Percentiles rank a stretch among this genome's conserved stretches.
Conservation (phyloP, 306 rosid species). For the Vigna reflexopilosa region DNA sequence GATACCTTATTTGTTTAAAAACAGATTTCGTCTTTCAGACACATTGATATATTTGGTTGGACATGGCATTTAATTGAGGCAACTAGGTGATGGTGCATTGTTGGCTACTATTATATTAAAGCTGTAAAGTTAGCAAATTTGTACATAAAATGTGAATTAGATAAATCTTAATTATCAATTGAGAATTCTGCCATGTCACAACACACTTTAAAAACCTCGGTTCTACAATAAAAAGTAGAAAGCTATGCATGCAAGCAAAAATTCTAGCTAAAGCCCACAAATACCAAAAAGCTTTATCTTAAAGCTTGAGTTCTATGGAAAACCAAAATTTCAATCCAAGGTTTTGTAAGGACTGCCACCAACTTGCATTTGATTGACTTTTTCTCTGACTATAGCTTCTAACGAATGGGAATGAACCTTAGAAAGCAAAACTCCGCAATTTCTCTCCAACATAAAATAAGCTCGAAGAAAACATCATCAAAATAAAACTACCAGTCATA, state of each 20-base stretch:
- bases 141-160: too few relatives aligned
- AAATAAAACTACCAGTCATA: not conserved
- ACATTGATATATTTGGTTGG: conserved; percentile 26
- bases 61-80: conserved; percentile 25
- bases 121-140: too few relatives aligned
- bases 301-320: not conserved
- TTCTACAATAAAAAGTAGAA: not conserved
- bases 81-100: conserved; percentile 31
- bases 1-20: not conserved
- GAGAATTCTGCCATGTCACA: too few relatives aligned
- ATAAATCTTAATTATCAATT: too few relatives aligned
- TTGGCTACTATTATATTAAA: not conserved
- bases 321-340: not conserved
- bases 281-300: not conserved
- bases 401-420: not conserved
- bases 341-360: not conserved
- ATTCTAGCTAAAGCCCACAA: not conserved
- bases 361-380: conserved; percentile 3
- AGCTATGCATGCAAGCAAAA: not conserved
- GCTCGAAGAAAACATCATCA: not conserved
- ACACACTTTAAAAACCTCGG: too few relatives aligned
- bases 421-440: not conserved
- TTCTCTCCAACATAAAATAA: conserved; percentile 4
- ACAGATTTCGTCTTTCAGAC: conserved; percentile 2
- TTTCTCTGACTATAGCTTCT: not conserved